Percentiles rank a stretch among this genome's conserved stretches.
These are phyloP conservation scores for Monocercomonoides exilis DNA, from an alignment of 78 protist species.

Conservation along the genomic window DNA sequence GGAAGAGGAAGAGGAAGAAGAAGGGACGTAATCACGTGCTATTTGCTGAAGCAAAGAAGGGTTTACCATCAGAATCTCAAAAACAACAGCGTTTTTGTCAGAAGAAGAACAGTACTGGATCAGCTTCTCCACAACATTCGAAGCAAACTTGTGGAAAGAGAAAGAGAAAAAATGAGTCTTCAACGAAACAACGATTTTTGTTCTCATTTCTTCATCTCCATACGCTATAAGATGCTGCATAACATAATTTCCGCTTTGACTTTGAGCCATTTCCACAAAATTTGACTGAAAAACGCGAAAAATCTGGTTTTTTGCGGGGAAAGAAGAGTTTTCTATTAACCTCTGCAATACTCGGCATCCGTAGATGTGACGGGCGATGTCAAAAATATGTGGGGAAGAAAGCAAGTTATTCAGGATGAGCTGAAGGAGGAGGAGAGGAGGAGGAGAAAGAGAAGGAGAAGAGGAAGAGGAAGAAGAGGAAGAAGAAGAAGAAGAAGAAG, in stretches of 20 bases:
- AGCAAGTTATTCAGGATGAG: constrained; percentile 74
- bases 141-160: constrained; percentile 81
- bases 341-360: constrained; percentile 97
- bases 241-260: constrained; percentile 94
- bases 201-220: constrained; percentile 24
- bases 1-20: no score
- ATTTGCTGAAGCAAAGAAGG: no score
- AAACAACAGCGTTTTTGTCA: constrained; percentile 26
- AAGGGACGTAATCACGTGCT: no score
- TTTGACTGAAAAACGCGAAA: constrained; percentile 60
- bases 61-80: constrained; percentile 32
- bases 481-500: no score
- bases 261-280: constrained; percentile 41
- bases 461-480: no score
- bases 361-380: constrained; percentile 84
- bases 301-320: constrained; percentile 15
- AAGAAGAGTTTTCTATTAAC: constrained; percentile 74
- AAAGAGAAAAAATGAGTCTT: constrained; percentile 60
- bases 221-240: constrained; percentile 83
- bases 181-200: constrained; percentile 19
- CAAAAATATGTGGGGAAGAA: constrained; percentile 37
- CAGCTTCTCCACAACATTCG: constrained; percentile 67
- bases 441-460: no score
- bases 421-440: no score
- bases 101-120: not conserved